Base-by-base conservation (phyloP, 345 rosid species). In the Populus davidiana region DNA sequence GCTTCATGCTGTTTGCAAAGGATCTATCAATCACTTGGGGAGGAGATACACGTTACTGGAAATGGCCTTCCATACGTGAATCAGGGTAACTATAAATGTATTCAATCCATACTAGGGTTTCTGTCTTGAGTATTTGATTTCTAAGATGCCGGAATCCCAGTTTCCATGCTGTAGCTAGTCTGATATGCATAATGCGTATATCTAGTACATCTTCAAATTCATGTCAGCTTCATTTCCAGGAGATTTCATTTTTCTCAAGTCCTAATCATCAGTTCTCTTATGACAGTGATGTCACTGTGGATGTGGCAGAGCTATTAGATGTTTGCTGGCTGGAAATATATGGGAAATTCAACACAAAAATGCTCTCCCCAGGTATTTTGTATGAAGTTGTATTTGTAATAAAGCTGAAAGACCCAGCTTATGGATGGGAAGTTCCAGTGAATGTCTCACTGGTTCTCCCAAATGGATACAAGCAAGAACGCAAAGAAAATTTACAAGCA, bases 291-390 rank as follows among this genome's bases (percentile, higher is more conserved):
- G 84, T 43, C 33, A 8, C 1, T n/a, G 75, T 91, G 27, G 88
- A 91, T 23, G 87, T 81, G 56, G 91, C 79, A 4, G 89, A 83
- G 61, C 71, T 92, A 65, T 14, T 85, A 52, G 18, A 75, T 2
- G 91, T 90, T 23, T 88, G 94, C 47, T 87, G 97, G 96, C 91
- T 94, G 27, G 93, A 87, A 31, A 77, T 86, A 27, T 62, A 62
- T 5, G 91, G 86, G 18, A 85, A 66, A 75, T 84, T 90, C 33
- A 83, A 88, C 64, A 75, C 82, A 3, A 70, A 59, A 44, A 86
- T 84, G 44, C 94, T 94, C 35, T 82, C 93, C 38, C 93, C 88
- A 1, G 88, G 78, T 70, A 77, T 82, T 6, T 6, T 70, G 2
- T 91, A 92, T 69, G 89, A 87, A 75, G 89, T 83, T 23, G 80